Conservation (phyloP, 1,139 yeast genomes). For the Blastobotrys persicus region DNA sequence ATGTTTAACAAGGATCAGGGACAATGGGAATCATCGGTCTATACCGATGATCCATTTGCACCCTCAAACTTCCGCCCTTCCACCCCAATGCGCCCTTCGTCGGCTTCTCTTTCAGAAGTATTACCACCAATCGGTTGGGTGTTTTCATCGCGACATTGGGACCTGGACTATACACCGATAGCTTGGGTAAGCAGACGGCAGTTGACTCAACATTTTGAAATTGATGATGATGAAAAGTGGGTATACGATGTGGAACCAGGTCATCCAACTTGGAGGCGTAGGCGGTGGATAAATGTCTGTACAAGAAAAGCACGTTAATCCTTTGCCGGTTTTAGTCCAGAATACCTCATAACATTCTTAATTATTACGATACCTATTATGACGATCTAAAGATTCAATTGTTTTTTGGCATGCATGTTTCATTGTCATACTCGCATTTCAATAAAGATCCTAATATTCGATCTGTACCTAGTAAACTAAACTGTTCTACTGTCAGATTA, state of each 20-base stretch:
- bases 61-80: neutral
- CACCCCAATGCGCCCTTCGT: neutral
- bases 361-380: too few species aligned
- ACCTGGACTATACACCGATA: slow-evolving; percentile 29
- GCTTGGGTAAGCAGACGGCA: slow-evolving; percentile 28
- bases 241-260: slow-evolving; percentile 30
- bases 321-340: too few species aligned
- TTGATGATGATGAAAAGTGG: slow-evolving; percentile 35
- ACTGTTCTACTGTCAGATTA: too few species aligned
- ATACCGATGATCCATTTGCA: slow-evolving; percentile 14
- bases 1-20: slow-evolving; percentile 47
- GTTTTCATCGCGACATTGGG: slow-evolving; percentile 28
- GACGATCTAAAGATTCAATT: neutral
- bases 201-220: slow-evolving; percentile 17
- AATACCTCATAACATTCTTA: too few species aligned
- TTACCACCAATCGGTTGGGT: slow-evolving; percentile 33
- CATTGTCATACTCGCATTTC: too few species aligned
- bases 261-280: slow-evolving; percentile 24
- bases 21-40: slow-evolving; percentile 52
- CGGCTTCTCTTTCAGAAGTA: slow-evolving; percentile 22
- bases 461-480: too few species aligned
- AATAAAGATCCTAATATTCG: too few species aligned
- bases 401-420: too few species aligned
- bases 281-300: slow-evolving; percentile 33
- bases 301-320: slow-evolving; percentile 18